These are phyloP conservation scores for Globisporangium perplexum DNA, from an alignment of 352 stramenopile genomes.

Conservation along the genomic window DNA sequence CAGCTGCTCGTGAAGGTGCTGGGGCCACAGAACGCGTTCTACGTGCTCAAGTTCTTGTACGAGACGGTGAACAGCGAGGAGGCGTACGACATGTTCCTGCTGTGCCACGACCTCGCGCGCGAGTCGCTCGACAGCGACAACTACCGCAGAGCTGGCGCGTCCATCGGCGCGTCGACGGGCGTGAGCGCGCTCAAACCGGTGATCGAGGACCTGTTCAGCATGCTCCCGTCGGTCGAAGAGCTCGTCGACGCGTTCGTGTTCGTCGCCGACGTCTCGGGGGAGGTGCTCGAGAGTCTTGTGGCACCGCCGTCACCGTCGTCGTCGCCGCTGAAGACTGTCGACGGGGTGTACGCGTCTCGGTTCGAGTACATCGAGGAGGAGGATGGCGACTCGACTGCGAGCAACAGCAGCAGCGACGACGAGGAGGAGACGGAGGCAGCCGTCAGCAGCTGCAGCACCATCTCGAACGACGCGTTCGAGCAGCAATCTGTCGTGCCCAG, in stretches of 20 bases:
- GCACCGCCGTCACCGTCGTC: background rate
- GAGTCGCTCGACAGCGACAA: constrained; percentile 62
- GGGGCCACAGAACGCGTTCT: constrained; percentile 69
- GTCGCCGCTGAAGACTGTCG: background rate
- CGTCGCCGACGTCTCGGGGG: constrained; percentile 56
- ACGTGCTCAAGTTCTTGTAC: constrained; percentile 64
- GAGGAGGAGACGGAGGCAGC: constrained; percentile 2
- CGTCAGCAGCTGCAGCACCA: constrained; percentile 9
- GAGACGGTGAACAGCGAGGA: constrained; percentile 75
- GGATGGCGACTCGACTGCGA: constrained; percentile 3
- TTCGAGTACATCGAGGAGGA: constrained; percentile 33
- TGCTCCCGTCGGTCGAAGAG: constrained; percentile 64
- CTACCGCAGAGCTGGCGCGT: constrained; percentile 41
- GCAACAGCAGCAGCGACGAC: constrained; percentile 10
- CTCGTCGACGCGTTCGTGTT: constrained; percentile 45
- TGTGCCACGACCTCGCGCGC: constrained; percentile 56
- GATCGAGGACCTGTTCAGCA: constrained; percentile 38
- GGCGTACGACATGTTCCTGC: constrained; percentile 53
- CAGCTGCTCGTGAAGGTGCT: constrained; percentile 49
- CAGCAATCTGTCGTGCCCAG: background rate
- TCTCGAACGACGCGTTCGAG: constrained; percentile 17
- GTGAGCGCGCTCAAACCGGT: constrained; percentile 37
- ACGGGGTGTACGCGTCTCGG: constrained; percentile 12
- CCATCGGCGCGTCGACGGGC: constrained; percentile 32
- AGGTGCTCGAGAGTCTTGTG: constrained; percentile 32